Conservation (phyloP, 2,329 filamentous ascomycete genomes). For the Helotiales sp. region DNA sequence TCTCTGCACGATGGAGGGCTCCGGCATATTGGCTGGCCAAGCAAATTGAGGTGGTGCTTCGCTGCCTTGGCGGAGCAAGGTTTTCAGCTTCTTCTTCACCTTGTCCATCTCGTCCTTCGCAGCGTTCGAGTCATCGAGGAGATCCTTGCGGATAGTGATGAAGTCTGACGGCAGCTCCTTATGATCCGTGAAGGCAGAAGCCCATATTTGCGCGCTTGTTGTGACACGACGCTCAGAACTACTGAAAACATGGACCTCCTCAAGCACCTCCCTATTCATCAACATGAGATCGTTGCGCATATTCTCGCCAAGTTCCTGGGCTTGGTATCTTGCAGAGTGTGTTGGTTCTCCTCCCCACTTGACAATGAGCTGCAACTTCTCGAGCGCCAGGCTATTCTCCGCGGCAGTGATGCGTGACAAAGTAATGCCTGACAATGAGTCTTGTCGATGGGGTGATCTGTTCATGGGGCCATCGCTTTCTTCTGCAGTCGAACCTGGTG, state of each 20-base stretch:
- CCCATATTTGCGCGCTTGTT: slow-evolving; percentile 95
- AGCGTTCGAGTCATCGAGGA: slow-evolving; percentile 95
- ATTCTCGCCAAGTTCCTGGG: slow-evolving; percentile 90
- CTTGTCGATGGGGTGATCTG: slow-evolving; percentile 64
- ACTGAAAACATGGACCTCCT: slow-evolving; percentile 92
- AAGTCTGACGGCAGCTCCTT: slow-evolving; percentile 84
- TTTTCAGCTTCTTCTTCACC: slow-evolving; percentile 99
- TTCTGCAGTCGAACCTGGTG: slow-evolving; percentile 4
- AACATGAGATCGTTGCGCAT: slow-evolving; percentile 94
- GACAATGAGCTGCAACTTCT: slow-evolving; percentile 96
- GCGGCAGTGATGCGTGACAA: slow-evolving; percentile 92
- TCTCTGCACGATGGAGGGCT: slow-evolving; percentile 89
- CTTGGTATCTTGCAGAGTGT: slow-evolving; percentile 93
- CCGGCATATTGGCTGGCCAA: slow-evolving; percentile 94
- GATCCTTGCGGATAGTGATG: slow-evolving; percentile 88
- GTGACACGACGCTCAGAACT: slow-evolving; percentile 94
- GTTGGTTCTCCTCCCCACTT: slow-evolving; percentile 99
- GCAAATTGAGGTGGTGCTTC: slow-evolving; percentile 93
- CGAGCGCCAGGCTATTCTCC: slow-evolving; percentile 88
- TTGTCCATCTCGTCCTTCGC: slow-evolving; percentile 99
- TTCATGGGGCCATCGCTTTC: slow-evolving; percentile 35
- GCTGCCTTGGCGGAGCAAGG: slow-evolving; percentile 85
- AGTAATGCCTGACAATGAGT: slow-evolving; percentile 86
- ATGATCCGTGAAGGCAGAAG: slow-evolving; percentile 81
- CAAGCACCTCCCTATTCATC: slow-evolving; percentile 87